phyloP scores from a whole-genome alignment of 1,284 basidiomycete species.

The Fomitopsis palustris region DNA sequence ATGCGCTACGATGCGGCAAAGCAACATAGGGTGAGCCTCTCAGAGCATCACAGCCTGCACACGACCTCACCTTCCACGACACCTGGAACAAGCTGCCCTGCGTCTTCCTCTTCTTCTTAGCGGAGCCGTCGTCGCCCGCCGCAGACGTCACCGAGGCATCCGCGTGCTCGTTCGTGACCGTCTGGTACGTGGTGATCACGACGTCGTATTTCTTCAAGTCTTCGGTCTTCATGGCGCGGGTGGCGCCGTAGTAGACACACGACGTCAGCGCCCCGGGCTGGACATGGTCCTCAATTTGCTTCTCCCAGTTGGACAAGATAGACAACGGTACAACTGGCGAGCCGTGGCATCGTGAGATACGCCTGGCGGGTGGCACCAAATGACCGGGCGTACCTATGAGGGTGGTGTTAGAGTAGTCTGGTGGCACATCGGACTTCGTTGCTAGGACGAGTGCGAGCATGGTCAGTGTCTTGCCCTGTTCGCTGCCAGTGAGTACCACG shows the following conservation, averaged over 20 bases:
- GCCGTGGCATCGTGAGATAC: conserved; percentile 26
- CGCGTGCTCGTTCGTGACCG: conserved; percentile 51
- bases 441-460: conserved; percentile 76
- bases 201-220: conserved; percentile 72
- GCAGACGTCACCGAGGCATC: conserved; percentile 15
- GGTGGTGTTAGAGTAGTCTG: conserved; percentile 60
- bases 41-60: background rate
- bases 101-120: conserved; percentile 56
- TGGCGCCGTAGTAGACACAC: conserved; percentile 71
- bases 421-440: conserved; percentile 62
- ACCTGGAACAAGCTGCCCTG: conserved; percentile 61
- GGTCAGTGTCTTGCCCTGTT: conserved; percentile 80
- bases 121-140: conserved; percentile 24
- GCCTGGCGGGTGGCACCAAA: background rate
- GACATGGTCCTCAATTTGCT: conserved; percentile 82
- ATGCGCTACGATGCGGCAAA: conserved; percentile 46
- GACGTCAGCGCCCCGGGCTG: conserved; percentile 48
- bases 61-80: conserved; percentile 67
- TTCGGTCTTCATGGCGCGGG: conserved; percentile 55
- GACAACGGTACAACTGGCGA: conserved; percentile 86
- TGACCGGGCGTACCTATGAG: conserved; percentile 62
- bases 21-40: background rate
- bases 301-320: conserved; percentile 88
- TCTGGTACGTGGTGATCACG: conserved; percentile 90
- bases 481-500: background rate